phyloP scores from a whole-genome alignment of 2,329 filamentous ascomycete species.

The Aspergillus luchuensis region DNA sequence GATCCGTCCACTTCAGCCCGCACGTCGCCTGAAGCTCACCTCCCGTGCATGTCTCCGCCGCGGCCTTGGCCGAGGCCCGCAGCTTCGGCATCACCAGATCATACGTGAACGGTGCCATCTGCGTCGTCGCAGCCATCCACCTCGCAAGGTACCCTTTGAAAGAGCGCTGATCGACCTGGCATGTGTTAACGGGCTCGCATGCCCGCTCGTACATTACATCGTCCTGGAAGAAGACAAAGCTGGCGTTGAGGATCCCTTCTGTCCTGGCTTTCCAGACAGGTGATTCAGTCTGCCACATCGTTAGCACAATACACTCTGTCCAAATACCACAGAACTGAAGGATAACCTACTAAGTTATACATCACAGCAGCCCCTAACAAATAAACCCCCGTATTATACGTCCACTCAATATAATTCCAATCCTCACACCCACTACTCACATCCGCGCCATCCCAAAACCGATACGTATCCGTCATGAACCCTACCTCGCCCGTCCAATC shows the following conservation, averaged over 20 bases:
- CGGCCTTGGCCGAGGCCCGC: conserved; percentile 55
- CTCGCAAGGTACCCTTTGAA: conserved; percentile 68
- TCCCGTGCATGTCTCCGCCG: conserved; percentile 57
- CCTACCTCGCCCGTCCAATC: conserved; percentile 57
- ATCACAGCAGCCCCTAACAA: conserved; percentile 59
- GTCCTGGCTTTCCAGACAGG: conserved; percentile 56
- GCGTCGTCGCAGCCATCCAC: conserved; percentile 60
- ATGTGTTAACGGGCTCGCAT: conserved; percentile 58
- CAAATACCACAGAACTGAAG: too few species aligned
- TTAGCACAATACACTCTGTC: neutral
- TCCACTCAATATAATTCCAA: conserved; percentile 58
- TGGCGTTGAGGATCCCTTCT: conserved; percentile 56
- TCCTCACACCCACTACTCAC: conserved; percentile 54
- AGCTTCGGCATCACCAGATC: conserved; percentile 56
- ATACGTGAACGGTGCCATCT: conserved; percentile 60
- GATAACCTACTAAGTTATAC: conserved; percentile 53
- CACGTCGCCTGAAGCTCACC: conserved; percentile 44
- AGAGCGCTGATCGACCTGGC: conserved; percentile 64
- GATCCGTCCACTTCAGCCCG: conserved; percentile 44
- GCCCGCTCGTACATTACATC: conserved; percentile 61
- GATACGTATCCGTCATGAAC: conserved; percentile 53
- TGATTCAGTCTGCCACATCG: conserved; percentile 27
- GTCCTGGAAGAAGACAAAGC: conserved; percentile 54
- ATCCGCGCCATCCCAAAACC: conserved; percentile 59
- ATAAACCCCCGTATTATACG: conserved; percentile 59